Percentiles rank a stretch among this genome's conserved stretches.
Conservation (phyloP, 306 rosid genomes). For the Lathyrus oleraceus region DNA sequence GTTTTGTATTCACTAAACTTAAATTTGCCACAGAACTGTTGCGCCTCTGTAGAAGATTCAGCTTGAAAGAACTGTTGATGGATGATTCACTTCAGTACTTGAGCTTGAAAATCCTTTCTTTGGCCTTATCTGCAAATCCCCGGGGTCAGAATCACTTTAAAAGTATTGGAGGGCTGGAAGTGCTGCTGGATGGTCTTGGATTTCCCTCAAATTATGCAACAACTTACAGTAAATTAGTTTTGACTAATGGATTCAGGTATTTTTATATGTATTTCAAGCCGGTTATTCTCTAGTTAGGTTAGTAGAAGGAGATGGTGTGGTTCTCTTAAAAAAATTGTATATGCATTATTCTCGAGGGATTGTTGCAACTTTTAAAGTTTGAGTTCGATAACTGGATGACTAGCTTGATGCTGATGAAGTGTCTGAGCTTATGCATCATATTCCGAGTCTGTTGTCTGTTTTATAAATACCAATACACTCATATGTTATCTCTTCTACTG, state of each 20-base stretch:
- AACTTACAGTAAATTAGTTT: slow-evolving; percentile 45
- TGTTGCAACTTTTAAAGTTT: slow-evolving; percentile 29
- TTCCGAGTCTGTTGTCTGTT: slow-evolving; percentile 24
- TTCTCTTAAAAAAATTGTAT: slow-evolving; percentile 14
- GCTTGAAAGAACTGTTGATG: slow-evolving; percentile 79
- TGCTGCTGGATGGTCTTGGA: slow-evolving; percentile 96
- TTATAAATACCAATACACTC: slow-evolving; percentile 1
- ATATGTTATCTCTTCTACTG: slow-evolving; percentile 21
- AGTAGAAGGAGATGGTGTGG: slow-evolving; percentile 14
- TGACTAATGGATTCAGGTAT: slow-evolving; percentile 66
- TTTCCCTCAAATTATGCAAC: slow-evolving; percentile 66
- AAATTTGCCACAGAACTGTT: slow-evolving; percentile 69
- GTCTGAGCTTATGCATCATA: slow-evolving; percentile 10
- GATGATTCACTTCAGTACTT: slow-evolving; percentile 73
- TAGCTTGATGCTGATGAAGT: slow-evolving; percentile 26
- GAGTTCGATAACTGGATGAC: slow-evolving; percentile 11
- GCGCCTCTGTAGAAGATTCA: slow-evolving; percentile 82
- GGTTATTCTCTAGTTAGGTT: slow-evolving; percentile 21
- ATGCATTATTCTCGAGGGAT: slow-evolving; percentile 5
- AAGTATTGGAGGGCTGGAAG: slow-evolving; percentile 99
- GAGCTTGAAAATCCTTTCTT: slow-evolving; percentile 75
- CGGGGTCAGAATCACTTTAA: slow-evolving; percentile 94
- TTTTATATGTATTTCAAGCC: slow-evolving; percentile 33
- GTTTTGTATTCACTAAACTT: slow-evolving; percentile 36
- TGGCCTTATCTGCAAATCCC: slow-evolving; percentile 75